Evolutionary conservation across 192 early-diverging fungal species (phyloP).

Genomic region (Coemansia sp.): DNA sequence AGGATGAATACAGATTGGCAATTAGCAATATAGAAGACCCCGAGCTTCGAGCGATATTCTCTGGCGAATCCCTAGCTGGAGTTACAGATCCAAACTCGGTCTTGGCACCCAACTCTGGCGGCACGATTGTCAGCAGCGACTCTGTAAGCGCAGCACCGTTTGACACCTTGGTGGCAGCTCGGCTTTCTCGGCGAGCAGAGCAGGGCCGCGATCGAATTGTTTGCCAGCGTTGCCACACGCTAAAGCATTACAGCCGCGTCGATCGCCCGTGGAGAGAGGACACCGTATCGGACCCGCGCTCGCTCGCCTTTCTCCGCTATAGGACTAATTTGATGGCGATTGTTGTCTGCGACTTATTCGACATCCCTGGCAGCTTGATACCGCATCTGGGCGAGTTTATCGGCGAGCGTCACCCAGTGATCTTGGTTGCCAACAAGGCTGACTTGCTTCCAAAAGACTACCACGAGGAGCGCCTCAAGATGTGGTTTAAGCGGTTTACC

Average conservation of each 20-base stretch:
- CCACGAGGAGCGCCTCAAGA: constrained; percentile 54
- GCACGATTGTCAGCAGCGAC: background rate
- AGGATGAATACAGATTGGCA: constrained; percentile 36
- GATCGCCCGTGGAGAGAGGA: constrained; percentile 51
- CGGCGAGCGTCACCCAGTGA: constrained; percentile 52
- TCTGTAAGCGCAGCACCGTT: constrained; percentile 1
- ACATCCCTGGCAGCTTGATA: constrained; percentile 64
- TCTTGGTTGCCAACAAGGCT: constrained; percentile 70
- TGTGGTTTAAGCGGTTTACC: constrained; percentile 54
- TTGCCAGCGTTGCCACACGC: constrained; percentile 66
- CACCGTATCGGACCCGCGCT: constrained; percentile 53
- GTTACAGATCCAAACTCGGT: constrained; percentile 22
- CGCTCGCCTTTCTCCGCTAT: constrained; percentile 57
- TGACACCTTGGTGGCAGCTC: constrained; percentile 17
- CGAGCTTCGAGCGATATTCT: constrained; percentile 22
- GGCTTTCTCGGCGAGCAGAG: constrained; percentile 34
- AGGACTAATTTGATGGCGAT: constrained; percentile 55
- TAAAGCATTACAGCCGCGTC: constrained; percentile 56
- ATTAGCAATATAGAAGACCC: constrained; percentile 48
- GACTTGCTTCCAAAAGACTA: constrained; percentile 63
- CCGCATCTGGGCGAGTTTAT: constrained; percentile 53
- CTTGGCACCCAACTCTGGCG: background rate
- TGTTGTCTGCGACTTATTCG: constrained; percentile 62
- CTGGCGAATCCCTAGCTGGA: constrained; percentile 23
- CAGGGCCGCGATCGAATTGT: constrained; percentile 50